phyloP scores from a whole-genome alignment of 2,329 filamentous ascomycete genomes.

The Dothideomycetidae sp. region DNA sequence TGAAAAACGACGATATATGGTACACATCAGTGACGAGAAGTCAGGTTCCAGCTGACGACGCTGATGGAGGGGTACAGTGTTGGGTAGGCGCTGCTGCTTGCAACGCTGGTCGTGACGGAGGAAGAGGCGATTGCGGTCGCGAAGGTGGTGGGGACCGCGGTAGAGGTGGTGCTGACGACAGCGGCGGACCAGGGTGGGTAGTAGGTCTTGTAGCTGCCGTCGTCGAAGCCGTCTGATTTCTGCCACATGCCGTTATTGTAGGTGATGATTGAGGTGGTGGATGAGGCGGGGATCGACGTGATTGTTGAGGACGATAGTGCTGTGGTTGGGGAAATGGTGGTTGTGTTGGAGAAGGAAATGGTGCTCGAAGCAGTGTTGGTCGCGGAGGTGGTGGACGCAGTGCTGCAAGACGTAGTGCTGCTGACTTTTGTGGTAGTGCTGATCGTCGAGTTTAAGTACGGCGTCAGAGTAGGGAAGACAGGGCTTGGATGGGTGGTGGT shows the following conservation, averaged over 20 bases:
- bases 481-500: not conserved
- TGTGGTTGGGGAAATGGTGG: not conserved
- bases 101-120: not conserved
- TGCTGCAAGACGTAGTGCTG: not conserved
- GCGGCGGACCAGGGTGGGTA: slow-evolving; percentile 15
- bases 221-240: not conserved
- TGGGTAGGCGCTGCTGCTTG: not conserved
- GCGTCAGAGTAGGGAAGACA: not conserved
- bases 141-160: not conserved
- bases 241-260: slow-evolving; percentile 29
- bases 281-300: not conserved
- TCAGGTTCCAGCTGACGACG: slow-evolving; percentile 10
- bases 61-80: slow-evolving; percentile 5
- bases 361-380: not conserved
- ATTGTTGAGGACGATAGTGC: not conserved
- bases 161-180: not conserved
- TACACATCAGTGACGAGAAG: slow-evolving; percentile 5
- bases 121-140: not conserved
- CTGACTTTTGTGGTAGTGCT: not conserved
- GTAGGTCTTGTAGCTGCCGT: slow-evolving; percentile 14
- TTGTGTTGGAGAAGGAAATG: not conserved
- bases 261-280: slow-evolving; percentile 15
- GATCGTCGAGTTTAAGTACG: not conserved
- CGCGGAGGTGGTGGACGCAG: not conserved
- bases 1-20: too few relatives aligned